Percentiles rank a stretch among this genome's conserved stretches.
Conservation (phyloP, 1,284 basidiomycete species). For the Schizopora paradoxa region DNA sequence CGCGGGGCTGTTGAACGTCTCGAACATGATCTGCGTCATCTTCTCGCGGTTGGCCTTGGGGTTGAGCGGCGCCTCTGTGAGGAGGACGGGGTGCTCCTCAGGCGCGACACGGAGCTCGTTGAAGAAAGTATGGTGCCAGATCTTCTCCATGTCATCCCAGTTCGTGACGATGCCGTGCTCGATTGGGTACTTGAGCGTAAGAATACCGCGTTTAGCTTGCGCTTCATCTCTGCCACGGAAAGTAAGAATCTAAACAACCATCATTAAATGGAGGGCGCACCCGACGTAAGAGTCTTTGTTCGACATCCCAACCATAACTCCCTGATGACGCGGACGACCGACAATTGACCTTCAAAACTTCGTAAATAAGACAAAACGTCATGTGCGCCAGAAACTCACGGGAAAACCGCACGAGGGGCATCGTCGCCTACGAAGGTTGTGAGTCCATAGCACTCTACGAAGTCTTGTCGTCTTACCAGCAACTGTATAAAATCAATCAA, state of each 20-base stretch:
- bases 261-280: slow-evolving; percentile 33
- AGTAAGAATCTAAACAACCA: slow-evolving; percentile 24
- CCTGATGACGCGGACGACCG: slow-evolving; percentile 87
- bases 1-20: slow-evolving; percentile 92
- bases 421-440: slow-evolving; percentile 47
- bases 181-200: slow-evolving; percentile 86
- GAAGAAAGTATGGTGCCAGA: slow-evolving; percentile 92
- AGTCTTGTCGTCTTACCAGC: slow-evolving; percentile 32
- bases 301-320: slow-evolving; percentile 89
- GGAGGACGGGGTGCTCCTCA: slow-evolving; percentile 92
- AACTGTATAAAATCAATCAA: slow-evolving; percentile 15
- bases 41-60: slow-evolving; percentile 94
- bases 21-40: slow-evolving; percentile 98
- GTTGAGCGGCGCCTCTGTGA: slow-evolving; percentile 92
- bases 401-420: slow-evolving; percentile 67
- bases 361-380: slow-evolving; percentile 4
- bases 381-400: slow-evolving; percentile 35
- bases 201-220: slow-evolving; percentile 93
- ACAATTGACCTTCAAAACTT: slow-evolving; percentile 65
- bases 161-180: slow-evolving; percentile 89
- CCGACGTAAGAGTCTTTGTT: slow-evolving; percentile 88
- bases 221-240: slow-evolving; percentile 69
- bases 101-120: slow-evolving; percentile 79
- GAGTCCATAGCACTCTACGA: slow-evolving; percentile 8
- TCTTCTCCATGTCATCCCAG: slow-evolving; percentile 97